phyloP scores from a whole-genome alignment of 1,284 basidiomycete genomes.

The Sanghuangporus weigelae region DNA sequence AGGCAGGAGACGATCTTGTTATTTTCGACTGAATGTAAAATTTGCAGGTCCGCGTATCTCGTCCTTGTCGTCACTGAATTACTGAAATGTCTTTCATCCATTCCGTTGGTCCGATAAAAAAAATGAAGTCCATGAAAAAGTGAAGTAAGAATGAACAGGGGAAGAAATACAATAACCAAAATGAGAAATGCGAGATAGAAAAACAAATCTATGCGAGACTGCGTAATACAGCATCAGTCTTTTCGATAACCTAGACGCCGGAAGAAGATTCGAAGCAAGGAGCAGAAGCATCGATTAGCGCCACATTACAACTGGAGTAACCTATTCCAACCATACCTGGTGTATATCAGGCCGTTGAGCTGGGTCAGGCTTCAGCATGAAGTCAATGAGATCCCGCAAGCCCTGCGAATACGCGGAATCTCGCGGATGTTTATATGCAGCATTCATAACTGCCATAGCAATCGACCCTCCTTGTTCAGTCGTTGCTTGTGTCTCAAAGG shows the following conservation, averaged over 20 bases:
- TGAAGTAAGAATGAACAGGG: not conserved
- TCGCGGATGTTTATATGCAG: slow-evolving; percentile 81
- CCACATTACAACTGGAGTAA: not conserved
- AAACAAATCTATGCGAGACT: slow-evolving; percentile 41
- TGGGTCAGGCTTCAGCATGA: slow-evolving; percentile 79
- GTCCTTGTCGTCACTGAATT: not conserved
- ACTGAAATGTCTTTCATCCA: not conserved
- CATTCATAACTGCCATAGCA: slow-evolving; percentile 92
- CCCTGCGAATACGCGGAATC: slow-evolving; percentile 75
- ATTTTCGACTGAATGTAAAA: not conserved
- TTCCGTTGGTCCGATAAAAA: not conserved
- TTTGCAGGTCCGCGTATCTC: not conserved
- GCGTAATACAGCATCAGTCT: slow-evolving; percentile 61
- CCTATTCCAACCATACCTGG: slow-evolving; percentile 42
- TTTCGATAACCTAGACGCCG: slow-evolving; percentile 55
- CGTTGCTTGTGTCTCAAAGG: slow-evolving; percentile 85
- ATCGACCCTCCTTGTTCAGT: slow-evolving; percentile 88
- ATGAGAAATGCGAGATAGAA: not conserved
- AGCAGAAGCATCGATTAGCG: not conserved
- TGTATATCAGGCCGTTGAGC: slow-evolving; percentile 79
- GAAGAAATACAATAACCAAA: not conserved
- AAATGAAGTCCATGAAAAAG: not conserved
- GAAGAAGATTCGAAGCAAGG: not conserved
- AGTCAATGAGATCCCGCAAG: slow-evolving; percentile 75
- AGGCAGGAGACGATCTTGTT: slow-evolving; percentile 17